Evolutionary conservation across 306 rosid genomes (phyloP).

Genomic region (Vicia villosa): DNA sequence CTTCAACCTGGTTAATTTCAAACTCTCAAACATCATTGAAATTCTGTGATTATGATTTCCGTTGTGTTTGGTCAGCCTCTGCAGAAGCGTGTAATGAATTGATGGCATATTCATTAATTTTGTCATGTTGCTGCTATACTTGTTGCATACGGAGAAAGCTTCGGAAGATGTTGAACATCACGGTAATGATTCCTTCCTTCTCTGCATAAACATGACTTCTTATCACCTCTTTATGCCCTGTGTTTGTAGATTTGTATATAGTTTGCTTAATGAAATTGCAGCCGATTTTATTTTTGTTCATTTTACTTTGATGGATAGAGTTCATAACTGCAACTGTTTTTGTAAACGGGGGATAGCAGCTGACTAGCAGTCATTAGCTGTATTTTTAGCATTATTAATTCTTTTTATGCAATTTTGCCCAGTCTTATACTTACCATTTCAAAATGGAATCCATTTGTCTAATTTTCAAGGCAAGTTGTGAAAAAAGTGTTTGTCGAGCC

Average conservation of each 20-base stretch:
- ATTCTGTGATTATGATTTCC: conserved; percentile 22
- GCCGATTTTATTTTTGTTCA: background rate
- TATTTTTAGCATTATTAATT: conserved; percentile 4
- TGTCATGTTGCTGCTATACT: conserved; percentile 96
- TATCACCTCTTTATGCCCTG: background rate
- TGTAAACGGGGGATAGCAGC: background rate
- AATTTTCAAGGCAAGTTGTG: background rate
- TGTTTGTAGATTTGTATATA: conserved; percentile 22
- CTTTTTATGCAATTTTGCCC: background rate
- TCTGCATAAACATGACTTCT: conserved; percentile 16
- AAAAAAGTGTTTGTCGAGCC: conserved; percentile 21
- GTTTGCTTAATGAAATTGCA: conserved; percentile 22
- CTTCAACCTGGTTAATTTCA: conserved; percentile 11
- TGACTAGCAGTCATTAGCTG: conserved; percentile 14
- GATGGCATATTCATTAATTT: conserved; percentile 89
- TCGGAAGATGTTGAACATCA: conserved; percentile 82
- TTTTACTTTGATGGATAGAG: conserved; percentile 7
- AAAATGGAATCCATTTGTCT: conserved; percentile 5
- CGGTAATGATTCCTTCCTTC: conserved; percentile 55
- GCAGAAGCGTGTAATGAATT: conserved; percentile 88
- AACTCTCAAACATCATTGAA: conserved; percentile 19
- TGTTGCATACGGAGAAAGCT: conserved; percentile 93
- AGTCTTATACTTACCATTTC: conserved; percentile 9
- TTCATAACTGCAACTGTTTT: background rate
- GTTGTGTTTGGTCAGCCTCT: conserved; percentile 60